Percentiles rank a stretch among this genome's conserved stretches.
Conservation (phyloP, 257 asterid species). For the Catharanthus roseus region DNA sequence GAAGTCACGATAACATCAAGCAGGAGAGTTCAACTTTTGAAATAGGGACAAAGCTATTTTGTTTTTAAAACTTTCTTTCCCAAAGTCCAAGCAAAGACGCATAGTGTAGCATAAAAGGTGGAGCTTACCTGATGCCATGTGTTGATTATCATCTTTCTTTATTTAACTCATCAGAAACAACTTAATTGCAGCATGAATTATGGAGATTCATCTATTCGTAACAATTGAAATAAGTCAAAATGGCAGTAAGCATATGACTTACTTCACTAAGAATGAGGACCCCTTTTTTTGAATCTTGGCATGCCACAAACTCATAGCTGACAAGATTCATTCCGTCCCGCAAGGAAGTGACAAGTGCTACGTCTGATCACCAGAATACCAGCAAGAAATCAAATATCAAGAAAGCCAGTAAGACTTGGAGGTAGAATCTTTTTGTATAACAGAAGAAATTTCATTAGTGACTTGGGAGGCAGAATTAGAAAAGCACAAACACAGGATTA, state of each 20-base stretch:
- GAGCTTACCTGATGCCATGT: background rate
- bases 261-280: slow-evolving; percentile 96
- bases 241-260: slow-evolving; percentile 18
- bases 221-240: slow-evolving; percentile 8
- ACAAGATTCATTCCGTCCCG: slow-evolving; percentile 99
- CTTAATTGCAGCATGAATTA: background rate
- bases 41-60: background rate
- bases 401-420: slow-evolving; percentile 12
- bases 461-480: background rate
- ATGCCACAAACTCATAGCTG: slow-evolving; percentile 98
- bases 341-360: slow-evolving; percentile 93
- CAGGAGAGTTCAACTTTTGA: background rate
- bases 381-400: slow-evolving; percentile 20
- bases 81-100: background rate
- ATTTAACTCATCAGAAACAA: background rate
- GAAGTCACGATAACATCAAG: background rate
- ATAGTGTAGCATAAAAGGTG: too few relatives aligned
- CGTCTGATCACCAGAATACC: slow-evolving; percentile 46
- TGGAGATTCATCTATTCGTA: background rate
- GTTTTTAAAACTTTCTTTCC: too few relatives aligned
- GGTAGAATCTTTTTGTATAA: background rate
- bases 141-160: background rate
- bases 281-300: slow-evolving; percentile 85
- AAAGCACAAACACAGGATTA: background rate
- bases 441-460: slow-evolving; percentile 5